phyloP scores from a whole-genome alignment of 2,329 filamentous ascomycete genomes.

The Pseudogymnoascus sp. region DNA sequence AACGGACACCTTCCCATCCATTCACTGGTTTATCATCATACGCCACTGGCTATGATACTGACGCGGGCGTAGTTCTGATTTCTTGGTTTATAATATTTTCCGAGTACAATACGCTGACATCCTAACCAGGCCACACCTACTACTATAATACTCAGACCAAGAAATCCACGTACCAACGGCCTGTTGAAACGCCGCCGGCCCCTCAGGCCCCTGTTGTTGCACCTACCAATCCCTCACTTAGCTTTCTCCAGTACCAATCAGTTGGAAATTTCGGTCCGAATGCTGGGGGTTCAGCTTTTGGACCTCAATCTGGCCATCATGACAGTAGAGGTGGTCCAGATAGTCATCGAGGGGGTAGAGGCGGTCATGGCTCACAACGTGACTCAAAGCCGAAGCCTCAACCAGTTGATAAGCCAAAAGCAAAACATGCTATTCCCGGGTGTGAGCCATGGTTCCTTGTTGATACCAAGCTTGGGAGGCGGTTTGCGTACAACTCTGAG shows the following conservation, averaged over 20 bases:
- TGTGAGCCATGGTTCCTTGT: slow-evolving; percentile 85
- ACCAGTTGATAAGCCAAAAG: slow-evolving; percentile 70
- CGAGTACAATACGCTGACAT: slow-evolving; percentile 16
- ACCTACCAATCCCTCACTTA: slow-evolving; percentile 26
- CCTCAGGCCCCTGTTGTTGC: slow-evolving; percentile 10
- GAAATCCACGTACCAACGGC: slow-evolving; percentile 78
- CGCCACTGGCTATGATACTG: not conserved
- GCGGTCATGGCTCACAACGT: slow-evolving; percentile 43
- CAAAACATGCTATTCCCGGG: slow-evolving; percentile 69
- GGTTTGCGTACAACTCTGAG: slow-evolving; percentile 81
- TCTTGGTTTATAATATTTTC: not conserved
- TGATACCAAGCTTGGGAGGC: slow-evolving; percentile 80
- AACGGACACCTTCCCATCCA: not conserved
- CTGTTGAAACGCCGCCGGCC: slow-evolving; percentile 34
- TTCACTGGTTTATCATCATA: not conserved
- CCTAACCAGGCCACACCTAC: slow-evolving; percentile 62
- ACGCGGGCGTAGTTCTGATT: not conserved
- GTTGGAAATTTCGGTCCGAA: slow-evolving; percentile 32
- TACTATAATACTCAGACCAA: slow-evolving; percentile 80
- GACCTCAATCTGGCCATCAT: slow-evolving; percentile 20
- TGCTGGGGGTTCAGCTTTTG: slow-evolving; percentile 27
- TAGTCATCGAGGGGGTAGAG: slow-evolving; percentile 40
- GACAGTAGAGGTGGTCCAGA: slow-evolving; percentile 34
- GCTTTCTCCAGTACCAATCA: slow-evolving; percentile 36
- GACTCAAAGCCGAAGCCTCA: slow-evolving; percentile 49